Evolutionary conservation across 1,284 basidiomycete genomes (phyloP), one percentile per base, ranked within the genome.

Genomic region (Boletellus sp.): DNA sequence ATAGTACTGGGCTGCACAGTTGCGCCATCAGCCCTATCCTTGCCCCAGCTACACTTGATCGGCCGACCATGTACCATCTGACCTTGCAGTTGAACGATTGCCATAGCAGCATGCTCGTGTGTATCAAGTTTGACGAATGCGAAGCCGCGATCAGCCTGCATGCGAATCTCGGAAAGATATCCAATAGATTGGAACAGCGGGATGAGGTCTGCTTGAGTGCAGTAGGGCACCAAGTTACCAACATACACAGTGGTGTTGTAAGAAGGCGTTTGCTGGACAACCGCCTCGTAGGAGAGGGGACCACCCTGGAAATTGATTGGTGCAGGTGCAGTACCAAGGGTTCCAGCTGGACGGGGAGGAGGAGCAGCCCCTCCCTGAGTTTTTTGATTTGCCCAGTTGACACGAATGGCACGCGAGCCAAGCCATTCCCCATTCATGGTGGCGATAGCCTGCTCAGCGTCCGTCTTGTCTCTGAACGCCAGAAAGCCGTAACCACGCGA

Each of bases 381-480:
- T 77, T 98, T 98, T 73, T 94, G 94, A 74, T 96, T 98, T 40
- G 95, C 95, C 95, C 95, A 99, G 74, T 99, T 99, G 70, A 99
- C 94, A 53, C 95, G 87, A 62, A 99, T 98, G 45, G 94, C 93
- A 52, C 96, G 84, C 36, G 91, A 91, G 41, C 95, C 95, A 34
- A 99, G 80, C 94, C 93, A 99, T 76, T 99, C 95, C 47, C 96
- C 96, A 63, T 99, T 98, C 94, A 98, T 98, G 44, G 94, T 93
- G 25, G 89, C 88, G 64, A 98, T 99, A 38, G 95, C 94, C 67
- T 95, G 91, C 67, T 98, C 94, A 23, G 96, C 96, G 62, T 99
- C 95, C 43, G 91, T 88, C 73, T 94, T 94, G 74, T 96, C 93
- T 57, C 93, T 82, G 78, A 94, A 92, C 10, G 91, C 91, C 53